Evolutionary conservation across 345 rosid genomes (phyloP), one percentile per base, ranked within the genome.

Genomic region (Orychophragmus violaceus): DNA sequence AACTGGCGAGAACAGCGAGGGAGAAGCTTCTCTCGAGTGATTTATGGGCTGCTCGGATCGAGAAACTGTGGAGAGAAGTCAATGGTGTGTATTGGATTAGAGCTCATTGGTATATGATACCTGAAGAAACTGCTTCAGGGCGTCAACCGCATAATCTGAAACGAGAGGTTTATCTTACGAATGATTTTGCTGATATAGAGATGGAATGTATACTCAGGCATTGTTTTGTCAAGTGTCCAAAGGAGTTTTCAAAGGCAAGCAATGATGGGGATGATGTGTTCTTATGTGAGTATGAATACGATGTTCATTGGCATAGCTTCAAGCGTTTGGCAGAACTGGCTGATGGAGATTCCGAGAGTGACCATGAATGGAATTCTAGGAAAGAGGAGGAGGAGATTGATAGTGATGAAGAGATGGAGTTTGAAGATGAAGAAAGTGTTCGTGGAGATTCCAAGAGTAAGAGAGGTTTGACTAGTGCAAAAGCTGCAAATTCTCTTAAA

Each of bases 251-350:
- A 3, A 85, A 83, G 78, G 94, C 90, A 48, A 81, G 59, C 28
- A 64, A 87, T 48, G 86, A 80, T 67, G 97, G 97, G 27, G 96
- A 93, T 84, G 99, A 90, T 79, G 69, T 93, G 52, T 93, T 85
- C 62, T 72, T 90, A 1, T 90, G 99, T 52, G 98, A 93, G 78
- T 90, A 93, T 70, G 97, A 90, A 44, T 93, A 93, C 68, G 97
- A 93, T 77, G 76, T 85, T 36, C 88, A 76, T 29, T 87, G 99
- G 97, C 91, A 88, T 76, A 84, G 81, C 70, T 93, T 88, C 77
- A 90, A 93, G 81, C 87, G 96, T 66, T 71, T 87, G 46, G 90
- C 87, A 74, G 97, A 88, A 14, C 50, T 16, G 33, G 39, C 24
- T 59, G 82, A 70, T 70, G 82, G 80, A 56, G 80, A 79, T 78